Percentiles rank a stretch among this genome's conserved stretches.
phyloP scores from a whole-genome alignment of 441 rosid genomes.

The Pelargonium cotyledonis region DNA sequence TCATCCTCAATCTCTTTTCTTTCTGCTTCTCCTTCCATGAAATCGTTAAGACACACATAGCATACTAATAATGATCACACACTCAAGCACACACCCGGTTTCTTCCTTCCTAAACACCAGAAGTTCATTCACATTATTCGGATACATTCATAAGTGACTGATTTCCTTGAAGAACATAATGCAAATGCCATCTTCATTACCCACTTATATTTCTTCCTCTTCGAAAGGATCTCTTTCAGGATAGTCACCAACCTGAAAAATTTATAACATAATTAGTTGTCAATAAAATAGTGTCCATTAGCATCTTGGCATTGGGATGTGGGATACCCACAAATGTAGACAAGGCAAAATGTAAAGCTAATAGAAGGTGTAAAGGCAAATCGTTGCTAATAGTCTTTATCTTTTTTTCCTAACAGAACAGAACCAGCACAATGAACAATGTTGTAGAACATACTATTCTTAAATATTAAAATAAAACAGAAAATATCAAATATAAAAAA shows the following conservation, averaged over 20 bases:
- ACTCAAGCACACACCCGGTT: not conserved
- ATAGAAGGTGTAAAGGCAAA: not conserved
- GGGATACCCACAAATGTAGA: not conserved
- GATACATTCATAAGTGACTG: not conserved
- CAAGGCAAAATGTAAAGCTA: not conserved
- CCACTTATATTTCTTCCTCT: conserved; percentile 52
- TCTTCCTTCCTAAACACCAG: not conserved
- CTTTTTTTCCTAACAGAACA: not conserved
- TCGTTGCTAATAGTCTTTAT: not conserved
- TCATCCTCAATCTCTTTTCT: not conserved
- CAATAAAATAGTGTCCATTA: not conserved
- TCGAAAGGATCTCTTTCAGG: conserved; percentile 57
- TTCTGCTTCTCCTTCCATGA: not conserved
- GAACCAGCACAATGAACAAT: not conserved
- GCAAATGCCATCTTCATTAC: conserved; percentile 5
- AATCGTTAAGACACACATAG: not conserved
- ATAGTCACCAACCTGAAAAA: conserved; percentile 54
- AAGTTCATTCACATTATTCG: not conserved
- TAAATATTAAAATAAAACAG: not conserved
- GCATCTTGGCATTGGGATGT: not conserved
- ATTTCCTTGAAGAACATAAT: not conserved
- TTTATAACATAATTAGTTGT: not conserved
- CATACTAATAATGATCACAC: not conserved
- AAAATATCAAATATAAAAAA: no score
- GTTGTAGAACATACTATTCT: not conserved